Conservation (phyloP, 2,329 filamentous ascomycete genomes). For the Proliferodiscus dingleyae region DNA sequence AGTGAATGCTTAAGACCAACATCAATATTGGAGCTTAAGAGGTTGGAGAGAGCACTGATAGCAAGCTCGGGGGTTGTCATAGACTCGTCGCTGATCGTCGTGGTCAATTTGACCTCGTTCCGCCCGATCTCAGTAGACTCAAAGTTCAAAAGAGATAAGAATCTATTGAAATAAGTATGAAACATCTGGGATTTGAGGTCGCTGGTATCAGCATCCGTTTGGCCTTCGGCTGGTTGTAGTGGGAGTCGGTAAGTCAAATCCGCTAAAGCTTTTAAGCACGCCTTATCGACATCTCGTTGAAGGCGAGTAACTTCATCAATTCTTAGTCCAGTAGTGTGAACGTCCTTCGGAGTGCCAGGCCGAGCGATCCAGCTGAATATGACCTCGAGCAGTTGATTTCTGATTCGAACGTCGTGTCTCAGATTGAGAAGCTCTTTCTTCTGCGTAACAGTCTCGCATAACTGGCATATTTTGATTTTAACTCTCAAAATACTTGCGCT, state of each 20-base stretch:
- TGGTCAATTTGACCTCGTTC: constrained; percentile 37
- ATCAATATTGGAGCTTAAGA: constrained; percentile 66
- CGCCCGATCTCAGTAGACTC: constrained; percentile 44
- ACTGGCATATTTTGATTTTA: constrained; percentile 64
- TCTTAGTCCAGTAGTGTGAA: constrained; percentile 37
- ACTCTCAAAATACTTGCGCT: constrained; percentile 53
- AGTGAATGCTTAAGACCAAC: constrained; percentile 66
- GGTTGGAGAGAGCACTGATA: constrained; percentile 63
- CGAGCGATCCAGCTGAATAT: constrained; percentile 65
- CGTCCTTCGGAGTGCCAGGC: constrained; percentile 48
- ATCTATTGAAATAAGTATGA: constrained; percentile 65
- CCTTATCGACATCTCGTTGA: constrained; percentile 61
- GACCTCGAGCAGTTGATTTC: constrained; percentile 64
- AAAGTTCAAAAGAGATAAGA: constrained; percentile 59
- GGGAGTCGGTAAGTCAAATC: constrained; percentile 63
- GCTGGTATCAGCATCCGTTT: constrained; percentile 61
- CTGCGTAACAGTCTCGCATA: constrained; percentile 60
- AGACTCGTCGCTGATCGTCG: constrained; percentile 46
- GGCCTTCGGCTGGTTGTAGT: constrained; percentile 59
- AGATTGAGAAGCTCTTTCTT: constrained; percentile 65
- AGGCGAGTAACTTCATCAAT: constrained; percentile 54
- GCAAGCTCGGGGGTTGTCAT: constrained; percentile 56
- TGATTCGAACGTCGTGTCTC: constrained; percentile 62
- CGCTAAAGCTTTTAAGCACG: constrained; percentile 60
- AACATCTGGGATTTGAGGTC: constrained; percentile 69